Conservation (phyloP, 768 basidiomycete species). For the Thelephora ganbajun region DNA sequence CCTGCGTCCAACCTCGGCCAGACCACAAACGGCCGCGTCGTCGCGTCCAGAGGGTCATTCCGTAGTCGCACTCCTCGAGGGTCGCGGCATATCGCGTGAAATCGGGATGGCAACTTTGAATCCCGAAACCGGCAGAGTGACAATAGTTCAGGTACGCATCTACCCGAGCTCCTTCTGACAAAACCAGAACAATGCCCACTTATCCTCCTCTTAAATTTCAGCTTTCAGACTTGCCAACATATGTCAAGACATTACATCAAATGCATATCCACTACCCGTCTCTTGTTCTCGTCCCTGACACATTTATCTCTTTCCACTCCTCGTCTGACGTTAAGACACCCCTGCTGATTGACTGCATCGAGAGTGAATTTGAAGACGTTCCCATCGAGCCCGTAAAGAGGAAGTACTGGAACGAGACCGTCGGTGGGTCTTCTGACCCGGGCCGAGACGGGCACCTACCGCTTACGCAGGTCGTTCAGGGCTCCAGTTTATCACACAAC, state of each 20-base stretch:
- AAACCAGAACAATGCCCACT: background rate
- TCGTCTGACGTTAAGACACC: conserved; percentile 38
- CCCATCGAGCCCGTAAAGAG: conserved; percentile 59
- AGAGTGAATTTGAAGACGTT: conserved; percentile 58
- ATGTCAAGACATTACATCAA: conserved; percentile 78
- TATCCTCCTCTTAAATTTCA: conserved; percentile 17
- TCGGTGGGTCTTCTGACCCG: conserved; percentile 29
- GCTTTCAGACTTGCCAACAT: conserved; percentile 80
- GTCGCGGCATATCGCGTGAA: conserved; percentile 66
- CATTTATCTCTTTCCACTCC: conserved; percentile 43
- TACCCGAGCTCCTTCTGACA: background rate
- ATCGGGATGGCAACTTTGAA: conserved; percentile 84
- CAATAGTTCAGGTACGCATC: conserved; percentile 58
- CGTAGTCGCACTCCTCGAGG: conserved; percentile 60
- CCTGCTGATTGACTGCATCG: conserved; percentile 56
- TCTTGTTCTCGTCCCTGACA: conserved; percentile 71
- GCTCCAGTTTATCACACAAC: conserved; percentile 62
- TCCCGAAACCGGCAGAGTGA: conserved; percentile 58
- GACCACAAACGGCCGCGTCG: conserved; percentile 55
- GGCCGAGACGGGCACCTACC: background rate
- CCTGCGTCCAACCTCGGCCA: conserved; percentile 41
- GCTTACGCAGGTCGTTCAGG: conserved; percentile 26
- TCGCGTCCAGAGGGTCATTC: conserved; percentile 44
- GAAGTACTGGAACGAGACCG: conserved; percentile 77
- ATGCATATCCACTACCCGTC: conserved; percentile 65